These are phyloP conservation scores for Tricholomella constricta DNA, from an alignment of 768 basidiomycete species.

Conservation along the genomic window DNA sequence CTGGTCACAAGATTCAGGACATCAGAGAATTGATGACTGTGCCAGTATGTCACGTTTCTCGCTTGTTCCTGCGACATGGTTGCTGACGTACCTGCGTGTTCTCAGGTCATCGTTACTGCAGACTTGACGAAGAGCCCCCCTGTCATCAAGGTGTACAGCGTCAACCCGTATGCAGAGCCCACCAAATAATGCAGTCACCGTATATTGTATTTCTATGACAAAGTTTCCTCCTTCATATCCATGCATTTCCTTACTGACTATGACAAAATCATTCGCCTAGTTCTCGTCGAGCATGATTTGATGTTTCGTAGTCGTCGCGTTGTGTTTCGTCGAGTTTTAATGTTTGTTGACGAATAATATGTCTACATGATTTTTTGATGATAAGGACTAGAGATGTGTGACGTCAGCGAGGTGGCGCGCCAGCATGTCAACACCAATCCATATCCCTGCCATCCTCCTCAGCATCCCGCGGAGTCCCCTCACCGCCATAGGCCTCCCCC, in stretches of 20 bases:
- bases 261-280: conserved; percentile 8
- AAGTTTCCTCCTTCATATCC: conserved; percentile 20
- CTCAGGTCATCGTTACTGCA: conserved; percentile 89
- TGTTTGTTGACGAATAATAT: conserved; percentile 11
- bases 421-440: no score
- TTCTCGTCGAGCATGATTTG: conserved; percentile 14
- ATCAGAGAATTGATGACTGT: conserved; percentile 92
- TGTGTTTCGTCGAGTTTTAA: conserved; percentile 14
- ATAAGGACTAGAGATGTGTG: not conserved
- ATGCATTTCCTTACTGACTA: conserved; percentile 21
- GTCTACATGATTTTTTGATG: not conserved
- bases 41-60: conserved; percentile 58
- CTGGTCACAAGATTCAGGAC: conserved; percentile 95
- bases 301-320: conserved; percentile 12
- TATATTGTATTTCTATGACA: conserved; percentile 34
- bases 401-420: not conserved
- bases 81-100: conserved; percentile 9
- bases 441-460: conserved; percentile 39
- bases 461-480: conserved; percentile 57
- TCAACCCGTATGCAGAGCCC: conserved; percentile 81
- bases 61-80: not conserved
- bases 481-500: conserved; percentile 59
- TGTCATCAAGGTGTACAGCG: conserved; percentile 96
- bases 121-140: conserved; percentile 96
- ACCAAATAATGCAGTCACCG: conserved; percentile 40